Conservation (phyloP, 2,329 filamentous ascomycete species). For the Huntiella moniliformis region DNA sequence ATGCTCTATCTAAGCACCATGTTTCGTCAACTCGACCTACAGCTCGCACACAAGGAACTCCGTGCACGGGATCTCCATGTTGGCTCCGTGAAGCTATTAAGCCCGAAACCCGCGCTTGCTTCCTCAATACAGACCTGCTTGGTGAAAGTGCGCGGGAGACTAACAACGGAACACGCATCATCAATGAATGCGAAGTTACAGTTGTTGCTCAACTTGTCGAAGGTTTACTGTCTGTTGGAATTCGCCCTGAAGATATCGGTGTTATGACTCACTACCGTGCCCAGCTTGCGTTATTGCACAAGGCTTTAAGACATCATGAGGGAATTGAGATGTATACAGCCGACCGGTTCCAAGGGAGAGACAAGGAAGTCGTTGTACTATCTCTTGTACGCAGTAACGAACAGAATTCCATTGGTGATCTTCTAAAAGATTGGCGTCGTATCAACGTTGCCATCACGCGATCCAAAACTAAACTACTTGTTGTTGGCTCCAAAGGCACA, state of each 20-base stretch:
- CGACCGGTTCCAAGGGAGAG: conserved; percentile 88
- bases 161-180: conserved; percentile 64
- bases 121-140: conserved; percentile 75
- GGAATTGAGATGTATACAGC: conserved; percentile 89
- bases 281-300: conserved; percentile 67
- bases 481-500: conserved; percentile 67
- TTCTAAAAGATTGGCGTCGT: conserved; percentile 76
- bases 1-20: conserved; percentile 40
- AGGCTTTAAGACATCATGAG: conserved; percentile 40
- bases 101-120: conserved; percentile 56
- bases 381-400: conserved; percentile 79
- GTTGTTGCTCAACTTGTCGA: conserved; percentile 67
- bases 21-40: conserved; percentile 26
- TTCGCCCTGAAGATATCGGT: conserved; percentile 61
- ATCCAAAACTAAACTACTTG: conserved; percentile 77
- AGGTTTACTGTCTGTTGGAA: conserved; percentile 54
- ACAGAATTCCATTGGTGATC: conserved; percentile 63
- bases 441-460: conserved; percentile 94
- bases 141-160: conserved; percentile 47
- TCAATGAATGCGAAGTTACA: conserved; percentile 67
- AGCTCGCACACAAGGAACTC: neutral
- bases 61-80: conserved; percentile 31
- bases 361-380: conserved; percentile 83
- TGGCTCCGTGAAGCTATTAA: conserved; percentile 60
- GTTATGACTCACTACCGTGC: conserved; percentile 95